These are phyloP conservation scores for Colletotrichum camelliae DNA, from an alignment of 2,329 filamentous ascomycete species.

Conservation along the genomic window DNA sequence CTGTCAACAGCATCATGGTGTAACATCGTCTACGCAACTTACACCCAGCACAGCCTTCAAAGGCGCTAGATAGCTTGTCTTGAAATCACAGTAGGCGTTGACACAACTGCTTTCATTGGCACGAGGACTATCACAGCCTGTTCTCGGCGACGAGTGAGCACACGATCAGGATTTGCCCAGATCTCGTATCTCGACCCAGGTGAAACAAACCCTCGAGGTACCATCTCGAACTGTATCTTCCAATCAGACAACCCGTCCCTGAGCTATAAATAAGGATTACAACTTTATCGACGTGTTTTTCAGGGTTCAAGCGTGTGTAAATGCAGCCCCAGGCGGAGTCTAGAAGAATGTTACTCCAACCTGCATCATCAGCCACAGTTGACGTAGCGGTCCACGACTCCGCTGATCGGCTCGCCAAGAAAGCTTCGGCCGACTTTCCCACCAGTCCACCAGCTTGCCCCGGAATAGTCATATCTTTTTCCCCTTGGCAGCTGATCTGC, in stretches of 20 bases:
- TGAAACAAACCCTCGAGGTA: background rate
- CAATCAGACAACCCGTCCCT: background rate
- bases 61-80: background rate
- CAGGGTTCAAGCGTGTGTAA: background rate
- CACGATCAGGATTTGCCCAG: background rate
- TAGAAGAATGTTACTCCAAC: background rate
- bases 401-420: conserved; percentile 16
- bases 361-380: conserved; percentile 14
- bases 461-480: background rate
- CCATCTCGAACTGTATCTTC: background rate
- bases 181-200: conserved; percentile 3
- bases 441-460: background rate
- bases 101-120: background rate
- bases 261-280: conserved; percentile 9
- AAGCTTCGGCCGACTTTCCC: conserved; percentile 14
- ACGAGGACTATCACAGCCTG: background rate
- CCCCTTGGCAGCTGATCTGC: background rate
- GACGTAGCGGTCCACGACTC: conserved; percentile 10
- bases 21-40: background rate
- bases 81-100: background rate
- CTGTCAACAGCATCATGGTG: background rate
- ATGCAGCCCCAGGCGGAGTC: background rate
- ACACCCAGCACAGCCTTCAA: background rate
- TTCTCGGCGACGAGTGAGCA: background rate
- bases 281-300: background rate